These are phyloP conservation scores for Naganishia vishniacii DNA, from an alignment of 768 basidiomycete genomes.

Conservation along the genomic window DNA sequence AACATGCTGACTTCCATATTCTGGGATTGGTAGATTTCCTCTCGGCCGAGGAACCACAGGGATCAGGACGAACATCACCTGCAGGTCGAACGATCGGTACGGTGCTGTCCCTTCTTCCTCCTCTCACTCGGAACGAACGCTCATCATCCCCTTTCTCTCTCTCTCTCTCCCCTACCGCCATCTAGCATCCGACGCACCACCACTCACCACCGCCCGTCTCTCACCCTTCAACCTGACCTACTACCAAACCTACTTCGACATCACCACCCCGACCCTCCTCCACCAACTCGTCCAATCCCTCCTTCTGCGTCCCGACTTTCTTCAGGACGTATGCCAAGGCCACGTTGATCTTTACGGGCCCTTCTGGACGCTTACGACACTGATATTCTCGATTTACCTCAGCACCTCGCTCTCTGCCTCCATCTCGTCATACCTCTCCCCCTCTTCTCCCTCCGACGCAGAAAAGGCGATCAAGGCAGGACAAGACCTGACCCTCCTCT, in stretches of 20 bases:
- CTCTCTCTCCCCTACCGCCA: too few relatives aligned
- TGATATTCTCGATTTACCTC: slow-evolving; percentile 86
- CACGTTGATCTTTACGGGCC: slow-evolving; percentile 54
- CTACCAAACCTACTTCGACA: slow-evolving; percentile 47
- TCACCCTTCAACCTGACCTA: slow-evolving; percentile 45
- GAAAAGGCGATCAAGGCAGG: slow-evolving; percentile 43
- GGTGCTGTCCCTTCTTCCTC: too few relatives aligned
- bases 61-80: neutral
- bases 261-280: slow-evolving; percentile 39
- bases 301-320: slow-evolving; percentile 42
- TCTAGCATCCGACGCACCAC: neutral
- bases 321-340: slow-evolving; percentile 45
- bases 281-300: slow-evolving; percentile 39
- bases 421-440: slow-evolving; percentile 78
- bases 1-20: too few relatives aligned
- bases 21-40: slow-evolving; percentile 24
- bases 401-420: slow-evolving; percentile 87
- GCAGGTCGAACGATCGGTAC: too few relatives aligned
- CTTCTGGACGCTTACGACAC: slow-evolving; percentile 95
- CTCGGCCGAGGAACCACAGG: neutral
- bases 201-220: slow-evolving; percentile 35
- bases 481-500: slow-evolving; percentile 79
- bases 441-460: too few relatives aligned
- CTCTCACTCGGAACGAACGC: too few relatives aligned
- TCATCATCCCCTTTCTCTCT: too few relatives aligned